Conservation (phyloP, 192 early-diverging fungal genomes). For the Entophlyctis luteolus region DNA sequence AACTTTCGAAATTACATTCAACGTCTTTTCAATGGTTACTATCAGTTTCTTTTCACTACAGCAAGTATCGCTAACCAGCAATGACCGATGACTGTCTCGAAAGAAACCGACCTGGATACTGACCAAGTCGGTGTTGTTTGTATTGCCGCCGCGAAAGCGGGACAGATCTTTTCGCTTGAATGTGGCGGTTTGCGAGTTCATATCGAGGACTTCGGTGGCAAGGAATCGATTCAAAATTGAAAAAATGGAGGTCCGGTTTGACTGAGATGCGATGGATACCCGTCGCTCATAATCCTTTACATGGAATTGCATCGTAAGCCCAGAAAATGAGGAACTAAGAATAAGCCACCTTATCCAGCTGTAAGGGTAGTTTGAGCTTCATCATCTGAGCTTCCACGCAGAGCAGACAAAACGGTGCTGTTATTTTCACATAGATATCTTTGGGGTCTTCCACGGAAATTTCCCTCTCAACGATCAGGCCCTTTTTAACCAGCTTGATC, state of each 20-base stretch:
- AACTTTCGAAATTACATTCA: conserved; percentile 16
- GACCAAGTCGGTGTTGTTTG: neutral
- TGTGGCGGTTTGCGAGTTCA: conserved; percentile 4
- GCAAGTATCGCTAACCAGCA: conserved; percentile 1
- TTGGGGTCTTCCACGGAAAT: conserved; percentile 15
- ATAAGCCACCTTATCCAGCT: conserved; percentile 13
- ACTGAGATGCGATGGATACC: neutral
- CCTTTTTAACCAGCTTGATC: conserved; percentile 12
- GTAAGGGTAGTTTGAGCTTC: conserved; percentile 23
- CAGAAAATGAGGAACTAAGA: neutral
- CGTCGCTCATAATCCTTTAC: neutral
- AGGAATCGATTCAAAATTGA: neutral
- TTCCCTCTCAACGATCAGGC: conserved; percentile 24
- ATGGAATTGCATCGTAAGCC: neutral
- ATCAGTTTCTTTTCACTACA: neutral
- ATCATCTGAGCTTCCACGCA: conserved; percentile 28
- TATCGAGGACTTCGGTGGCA: neutral
- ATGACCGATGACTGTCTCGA: conserved; percentile 21
- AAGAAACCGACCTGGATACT: conserved; percentile 14
- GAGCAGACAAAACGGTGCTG: conserved; percentile 17
- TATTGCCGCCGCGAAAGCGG: conserved; percentile 17
- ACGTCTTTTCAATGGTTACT: conserved; percentile 2
- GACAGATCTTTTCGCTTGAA: conserved; percentile 23
- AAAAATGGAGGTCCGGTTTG: neutral
- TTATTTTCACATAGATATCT: conserved; percentile 22